Percentiles rank a stretch among this genome's conserved stretches.
phyloP scores from a whole-genome alignment of 139 green algal species.

The Chlorella vulgaris region DNA sequence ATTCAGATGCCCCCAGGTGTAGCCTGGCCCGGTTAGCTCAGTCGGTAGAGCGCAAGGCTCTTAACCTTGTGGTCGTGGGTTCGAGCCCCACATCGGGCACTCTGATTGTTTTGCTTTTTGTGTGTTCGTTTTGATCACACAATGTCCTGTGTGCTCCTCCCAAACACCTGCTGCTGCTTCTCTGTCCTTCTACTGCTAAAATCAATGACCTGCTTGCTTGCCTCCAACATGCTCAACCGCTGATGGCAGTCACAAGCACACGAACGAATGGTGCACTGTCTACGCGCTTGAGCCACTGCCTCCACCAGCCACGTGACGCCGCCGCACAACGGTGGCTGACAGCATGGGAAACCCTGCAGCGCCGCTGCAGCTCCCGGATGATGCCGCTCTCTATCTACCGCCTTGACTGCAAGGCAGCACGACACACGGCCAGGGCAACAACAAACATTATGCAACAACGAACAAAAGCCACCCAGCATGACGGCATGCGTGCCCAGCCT shows the following conservation, averaged over 20 bases:
- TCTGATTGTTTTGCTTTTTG: background rate
- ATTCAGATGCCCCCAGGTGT: background rate
- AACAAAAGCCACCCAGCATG: background rate
- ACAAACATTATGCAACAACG: background rate
- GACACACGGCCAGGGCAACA: background rate
- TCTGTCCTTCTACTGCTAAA: too few species aligned
- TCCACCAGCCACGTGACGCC: background rate
- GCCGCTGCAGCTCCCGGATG: slow-evolving; percentile 37
- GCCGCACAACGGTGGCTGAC: slow-evolving; percentile 28
- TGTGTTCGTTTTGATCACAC: too few species aligned
- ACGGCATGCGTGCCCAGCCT: background rate
- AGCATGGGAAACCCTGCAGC: slow-evolving; percentile 50
- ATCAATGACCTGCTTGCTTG: too few species aligned
- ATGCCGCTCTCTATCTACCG: slow-evolving; percentile 47
- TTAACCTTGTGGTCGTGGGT: slow-evolving; percentile 46
- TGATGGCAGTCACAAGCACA: too few species aligned
- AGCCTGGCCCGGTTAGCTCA: slow-evolving; percentile 35
- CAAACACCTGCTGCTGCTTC: too few species aligned
- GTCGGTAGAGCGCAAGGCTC: slow-evolving; percentile 47
- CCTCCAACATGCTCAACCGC: too few species aligned
- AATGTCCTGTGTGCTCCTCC: too few species aligned
- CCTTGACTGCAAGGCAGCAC: slow-evolving; percentile 19
- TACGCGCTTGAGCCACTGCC: too few species aligned
- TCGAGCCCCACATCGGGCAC: slow-evolving; percentile 36
- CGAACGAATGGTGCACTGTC: too few species aligned